A percentile compares a stretch with the other conserved stretches of the same genome.
phyloP scores from a whole-genome alignment of 495 filamentous ascomycete species.

The Penicillium malachiteum region DNA sequence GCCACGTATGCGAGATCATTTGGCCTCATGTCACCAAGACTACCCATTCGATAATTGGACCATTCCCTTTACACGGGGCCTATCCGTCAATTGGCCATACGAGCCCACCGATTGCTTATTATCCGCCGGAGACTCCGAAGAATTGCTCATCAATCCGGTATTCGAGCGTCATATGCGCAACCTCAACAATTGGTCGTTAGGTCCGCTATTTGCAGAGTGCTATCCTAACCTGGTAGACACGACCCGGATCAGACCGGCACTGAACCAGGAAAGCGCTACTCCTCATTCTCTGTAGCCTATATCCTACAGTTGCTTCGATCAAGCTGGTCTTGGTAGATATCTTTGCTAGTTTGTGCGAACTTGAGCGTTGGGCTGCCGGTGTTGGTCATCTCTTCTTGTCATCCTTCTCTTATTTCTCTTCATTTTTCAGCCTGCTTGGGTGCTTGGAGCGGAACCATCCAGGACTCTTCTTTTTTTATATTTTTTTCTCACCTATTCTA shows the following conservation, averaged over 20 bases:
- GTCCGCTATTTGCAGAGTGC: slow-evolving; percentile 60
- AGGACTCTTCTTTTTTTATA: too few species aligned
- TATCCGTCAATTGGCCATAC: slow-evolving; percentile 77
- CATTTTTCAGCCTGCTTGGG: too few species aligned
- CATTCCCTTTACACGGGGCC: slow-evolving; percentile 69
- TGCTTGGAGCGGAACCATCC: too few species aligned
- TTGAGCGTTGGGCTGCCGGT: not conserved
- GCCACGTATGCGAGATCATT: slow-evolving; percentile 66
- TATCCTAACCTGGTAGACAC: slow-evolving; percentile 62
- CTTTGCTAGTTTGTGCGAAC: not conserved
- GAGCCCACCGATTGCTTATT: slow-evolving; percentile 62
- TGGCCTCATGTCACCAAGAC: slow-evolving; percentile 49
- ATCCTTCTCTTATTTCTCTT: not conserved
- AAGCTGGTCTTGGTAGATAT: slow-evolving; percentile 9
- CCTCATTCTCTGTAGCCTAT: not conserved
- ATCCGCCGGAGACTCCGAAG: slow-evolving; percentile 52
- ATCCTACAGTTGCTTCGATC: not conserved
- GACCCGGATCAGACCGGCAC: slow-evolving; percentile 40
- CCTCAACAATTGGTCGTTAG: slow-evolving; percentile 75
- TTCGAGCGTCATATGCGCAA: slow-evolving; percentile 72
- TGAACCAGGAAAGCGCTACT: not conserved
- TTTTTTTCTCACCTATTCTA: too few species aligned
- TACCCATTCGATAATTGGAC: slow-evolving; percentile 76
- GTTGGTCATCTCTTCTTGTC: not conserved
- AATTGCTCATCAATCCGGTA: slow-evolving; percentile 72